A percentile compares a stretch with the other conserved stretches of the same genome.
These are phyloP conservation scores for Pogostemon cablin DNA, from an alignment of 257 asterid genomes.

Conservation along the genomic window DNA sequence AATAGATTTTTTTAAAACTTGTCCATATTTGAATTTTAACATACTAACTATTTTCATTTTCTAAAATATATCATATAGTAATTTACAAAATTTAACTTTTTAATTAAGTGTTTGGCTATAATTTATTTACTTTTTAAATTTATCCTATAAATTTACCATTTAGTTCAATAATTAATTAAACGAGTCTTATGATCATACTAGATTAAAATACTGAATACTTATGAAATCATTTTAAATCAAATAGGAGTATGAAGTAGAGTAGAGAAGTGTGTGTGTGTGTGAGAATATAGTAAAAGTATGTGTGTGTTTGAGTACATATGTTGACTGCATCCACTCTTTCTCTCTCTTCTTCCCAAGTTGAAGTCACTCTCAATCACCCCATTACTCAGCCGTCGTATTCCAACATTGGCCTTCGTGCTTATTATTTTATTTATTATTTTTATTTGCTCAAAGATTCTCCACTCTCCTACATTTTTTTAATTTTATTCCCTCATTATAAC, in stretches of 20 bases:
- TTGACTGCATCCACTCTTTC: constrained; percentile 49
- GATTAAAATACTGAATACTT: no score
- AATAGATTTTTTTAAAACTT: no score
- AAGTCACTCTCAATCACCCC: constrained; percentile 28
- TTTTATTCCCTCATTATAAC: background rate
- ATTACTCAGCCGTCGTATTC: constrained; percentile 43
- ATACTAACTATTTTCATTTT: no score
- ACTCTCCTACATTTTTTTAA: background rate
- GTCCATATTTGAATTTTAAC: no score
- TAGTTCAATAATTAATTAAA: no score
- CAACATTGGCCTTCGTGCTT: constrained; percentile 34
- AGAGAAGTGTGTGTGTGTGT: constrained; percentile 9
- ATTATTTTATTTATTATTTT: background rate
- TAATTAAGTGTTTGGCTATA: no score
- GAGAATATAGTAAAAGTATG: background rate
- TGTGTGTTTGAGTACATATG: constrained; percentile 37
- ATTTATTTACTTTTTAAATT: no score
- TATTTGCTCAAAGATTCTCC: constrained; percentile 28
- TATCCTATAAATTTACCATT: no score
- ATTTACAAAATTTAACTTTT: no score
- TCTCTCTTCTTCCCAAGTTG: background rate
- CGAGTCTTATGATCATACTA: no score
- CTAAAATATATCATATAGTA: no score
- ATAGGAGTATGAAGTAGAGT: background rate
- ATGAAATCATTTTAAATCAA: no score